Evolutionary conservation across 2,329 filamentous ascomycete species (phyloP), one percentile per base, ranked within the genome.

Genomic region (Ceratocystis colombiana): DNA sequence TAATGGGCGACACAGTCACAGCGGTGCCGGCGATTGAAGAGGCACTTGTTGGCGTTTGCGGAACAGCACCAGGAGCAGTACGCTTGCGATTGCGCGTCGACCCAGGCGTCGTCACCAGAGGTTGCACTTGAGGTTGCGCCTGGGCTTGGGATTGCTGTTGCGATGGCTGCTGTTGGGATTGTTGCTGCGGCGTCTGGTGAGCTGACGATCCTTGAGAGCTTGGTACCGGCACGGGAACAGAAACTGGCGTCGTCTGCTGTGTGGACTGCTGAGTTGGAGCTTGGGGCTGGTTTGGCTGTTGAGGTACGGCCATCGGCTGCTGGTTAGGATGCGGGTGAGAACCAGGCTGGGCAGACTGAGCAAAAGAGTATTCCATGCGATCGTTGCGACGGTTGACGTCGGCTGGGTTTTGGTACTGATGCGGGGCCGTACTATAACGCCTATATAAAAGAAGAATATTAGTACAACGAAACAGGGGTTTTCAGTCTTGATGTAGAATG

Each of bases 361-460:
- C 75, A 64, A 78, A 79, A 61, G 75, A 73, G 67, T 78, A 78
- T 22, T 78, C 76, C 71, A 77, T 77, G 66, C 76, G 75, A 69
- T 78, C 77, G 70, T 74, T 75, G 66, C 77, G 76, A 68, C 76
- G 76, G 70, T 74, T 76, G n/a, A 65, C 45, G 50, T 61, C 64
- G 79, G 83, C 79, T 69, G 82, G 41, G 70, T 76, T 73, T 73
- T 79, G 79, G 71, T 82, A 82, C 65, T 77, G 73, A 71, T 83
- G 79, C 68, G 72, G 70, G 68, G 48, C 41, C 50, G 57, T 44
- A 63, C 50, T 63, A 53, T 61, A 67, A 25, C 66, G 66, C 30
- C 66, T 64, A 53, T n/a, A 8, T 17, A 59, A 30, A 8, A 28
- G 20, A 44, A 64, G 46, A 53, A 45, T 30, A 50, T 33, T n/a